These are phyloP conservation scores for Saturnispora ahearnii DNA, from an alignment of 805 yeast genomes.

Conservation along the genomic window DNA sequence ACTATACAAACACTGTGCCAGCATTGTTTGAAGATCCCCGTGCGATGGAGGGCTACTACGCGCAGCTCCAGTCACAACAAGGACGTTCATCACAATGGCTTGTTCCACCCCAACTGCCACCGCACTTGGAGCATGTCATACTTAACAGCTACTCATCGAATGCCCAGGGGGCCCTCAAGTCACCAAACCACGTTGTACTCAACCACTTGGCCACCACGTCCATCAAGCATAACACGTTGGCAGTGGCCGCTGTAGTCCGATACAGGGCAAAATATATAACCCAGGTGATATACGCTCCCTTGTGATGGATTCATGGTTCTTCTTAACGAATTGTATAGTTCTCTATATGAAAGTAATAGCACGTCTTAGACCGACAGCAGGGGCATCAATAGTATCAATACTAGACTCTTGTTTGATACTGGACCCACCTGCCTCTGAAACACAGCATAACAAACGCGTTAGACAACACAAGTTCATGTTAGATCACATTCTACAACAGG, in stretches of 20 bases:
- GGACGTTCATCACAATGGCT: constrained; percentile 35
- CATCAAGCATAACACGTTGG: constrained; percentile 85
- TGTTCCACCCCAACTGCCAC: constrained; percentile 95
- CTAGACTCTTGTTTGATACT: constrained; percentile 8
- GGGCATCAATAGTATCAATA: constrained; percentile 7
- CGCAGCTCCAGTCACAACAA: constrained; percentile 47
- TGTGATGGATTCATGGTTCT: constrained; percentile 33
- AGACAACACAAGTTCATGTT: constrained; percentile 76
- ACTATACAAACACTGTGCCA: constrained; percentile 43
- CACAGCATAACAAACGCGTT: constrained; percentile 35
- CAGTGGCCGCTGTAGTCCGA: constrained; percentile 86
- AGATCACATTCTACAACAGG: constrained; percentile 67
- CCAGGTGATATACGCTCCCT: constrained; percentile 84
- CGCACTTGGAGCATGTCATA: constrained; percentile 90
- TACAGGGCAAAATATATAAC: constrained; percentile 85
- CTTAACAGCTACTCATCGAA: constrained; percentile 59
- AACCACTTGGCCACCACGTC: constrained; percentile 95
- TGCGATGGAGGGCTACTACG: constrained; percentile 79
- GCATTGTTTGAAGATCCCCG: constrained; percentile 79
- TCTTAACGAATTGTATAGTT: background rate
- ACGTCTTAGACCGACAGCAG: constrained; percentile 1
- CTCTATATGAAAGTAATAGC: constrained; percentile 1
- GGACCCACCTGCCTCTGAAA: constrained; percentile 1
- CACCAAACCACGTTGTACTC: constrained; percentile 90
- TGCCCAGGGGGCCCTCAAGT: constrained; percentile 77